A percentile compares a stretch with the other conserved stretches of the same genome.
Evolutionary conservation across 305 asterid species (phyloP).

Genomic region (Euphrasia arctica): DNA sequence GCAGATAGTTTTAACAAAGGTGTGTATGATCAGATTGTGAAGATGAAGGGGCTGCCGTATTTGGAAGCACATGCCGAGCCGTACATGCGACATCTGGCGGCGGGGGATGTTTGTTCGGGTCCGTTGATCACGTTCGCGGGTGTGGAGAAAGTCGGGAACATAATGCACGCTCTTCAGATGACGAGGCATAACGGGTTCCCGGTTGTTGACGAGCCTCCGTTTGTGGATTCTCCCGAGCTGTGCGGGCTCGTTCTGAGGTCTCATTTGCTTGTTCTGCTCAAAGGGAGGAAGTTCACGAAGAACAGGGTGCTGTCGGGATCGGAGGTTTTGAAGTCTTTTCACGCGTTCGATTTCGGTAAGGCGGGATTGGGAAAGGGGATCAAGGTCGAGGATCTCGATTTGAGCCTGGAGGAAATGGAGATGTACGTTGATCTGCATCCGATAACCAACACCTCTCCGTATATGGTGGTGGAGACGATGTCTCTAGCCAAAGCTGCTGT

Average conservation of each 20-base stretch:
- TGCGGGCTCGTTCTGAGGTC: constrained; percentile 84
- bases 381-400: constrained; percentile 65
- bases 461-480: constrained; percentile 90
- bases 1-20: constrained; percentile 84
- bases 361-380: constrained; percentile 90
- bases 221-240: constrained; percentile 66
- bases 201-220: constrained; percentile 88
- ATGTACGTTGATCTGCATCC: constrained; percentile 94
- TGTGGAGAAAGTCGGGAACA: constrained; percentile 77
- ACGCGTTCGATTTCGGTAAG: constrained; percentile 85
- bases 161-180: constrained; percentile 57
- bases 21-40: constrained; percentile 88
- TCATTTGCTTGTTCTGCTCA: constrained; percentile 79
- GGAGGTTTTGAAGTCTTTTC: constrained; percentile 42
- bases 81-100: constrained; percentile 83
- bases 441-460: constrained; percentile 80
- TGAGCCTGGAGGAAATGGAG: constrained; percentile 75
- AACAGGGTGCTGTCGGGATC: constrained; percentile 46
- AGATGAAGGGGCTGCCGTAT: constrained; percentile 95
- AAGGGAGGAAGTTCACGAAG: constrained; percentile 59
- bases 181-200: constrained; percentile 89
- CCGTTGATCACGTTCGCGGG: constrained; percentile 73
- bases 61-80: constrained; percentile 95
- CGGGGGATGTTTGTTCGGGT: constrained; percentile 91
- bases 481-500: constrained; percentile 95